Base-by-base conservation (phyloP, 768 basidiomycete genomes). In the Hydnomerulius pinastri region DNA sequence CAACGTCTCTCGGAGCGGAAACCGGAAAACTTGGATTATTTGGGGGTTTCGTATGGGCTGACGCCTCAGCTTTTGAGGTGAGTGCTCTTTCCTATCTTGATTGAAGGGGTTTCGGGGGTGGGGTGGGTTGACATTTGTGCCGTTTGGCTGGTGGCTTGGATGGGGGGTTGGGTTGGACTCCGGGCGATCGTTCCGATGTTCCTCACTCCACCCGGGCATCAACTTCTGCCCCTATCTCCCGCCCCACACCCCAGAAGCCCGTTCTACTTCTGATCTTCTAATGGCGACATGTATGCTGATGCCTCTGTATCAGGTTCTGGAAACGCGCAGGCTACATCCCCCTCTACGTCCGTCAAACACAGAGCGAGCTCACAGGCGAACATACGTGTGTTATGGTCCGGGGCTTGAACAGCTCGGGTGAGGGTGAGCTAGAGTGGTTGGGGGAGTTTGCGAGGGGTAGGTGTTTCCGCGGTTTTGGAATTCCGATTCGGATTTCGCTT, bases 341-440 rank as follows among this genome's bases (percentile, higher is more conserved):
- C 0, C 75, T 98, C 12, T 98, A 98, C 62, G 70, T 98, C 25
- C 85, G 96, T 25, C 97, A 98, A 70, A 96, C 93, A 5, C 77
- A 86, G 51, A 97, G 92, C 65, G 94, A 97, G 60, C 77, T 98
- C 43, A 99, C 97, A 0, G 97, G 97, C 32, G 97, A 99, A 70
- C 89, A 97, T 64, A 90, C 92, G 0, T 95, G 93, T 63, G 87
- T 98, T 29, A 98, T 99, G 97, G 81, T 96, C 1, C 80, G 91
- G 27, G 87, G 90, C 0, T 71, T 98, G 67, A 87, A 83, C 65
- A 88, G 78, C 64, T 85, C 78, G 30, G 69, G 68, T 13, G 82
- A 78, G 35, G 65, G 71, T 25, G 86, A 87, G 51, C 67, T 90
- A 32, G 83, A 83, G 42, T 98, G 96, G 94, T 62, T 99, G 30